These are phyloP conservation scores for Citrullus mucosospermus DNA, from an alignment of 306 rosid species.

Conservation along the genomic window DNA sequence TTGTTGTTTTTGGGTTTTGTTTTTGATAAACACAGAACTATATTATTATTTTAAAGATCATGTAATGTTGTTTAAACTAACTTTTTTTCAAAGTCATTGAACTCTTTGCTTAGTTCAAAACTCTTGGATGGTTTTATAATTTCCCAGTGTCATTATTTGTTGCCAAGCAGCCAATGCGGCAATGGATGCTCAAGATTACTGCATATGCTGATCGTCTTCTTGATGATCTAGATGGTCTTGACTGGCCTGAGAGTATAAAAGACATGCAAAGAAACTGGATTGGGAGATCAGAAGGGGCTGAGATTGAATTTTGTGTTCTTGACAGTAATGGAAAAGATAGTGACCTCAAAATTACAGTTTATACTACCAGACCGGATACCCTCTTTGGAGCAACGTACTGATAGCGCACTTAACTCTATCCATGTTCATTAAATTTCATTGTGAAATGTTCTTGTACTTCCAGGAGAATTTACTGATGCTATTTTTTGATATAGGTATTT, in stretches of 20 bases:
- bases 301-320: slow-evolving; percentile 68
- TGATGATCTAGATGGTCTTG: slow-evolving; percentile 81
- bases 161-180: slow-evolving; percentile 99
- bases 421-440: slow-evolving; percentile 11
- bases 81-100: slow-evolving; percentile 3
- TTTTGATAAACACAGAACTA: background rate
- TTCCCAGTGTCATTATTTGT: slow-evolving; percentile 80
- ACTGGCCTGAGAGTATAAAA: slow-evolving; percentile 96
- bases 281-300: slow-evolving; percentile 97
- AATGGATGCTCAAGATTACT: slow-evolving; percentile 98
- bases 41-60: background rate
- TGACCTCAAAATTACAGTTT: slow-evolving; percentile 53
- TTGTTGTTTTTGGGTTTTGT: background rate
- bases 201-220: slow-evolving; percentile 97
- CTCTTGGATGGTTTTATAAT: slow-evolving; percentile 51
- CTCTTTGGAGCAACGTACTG: slow-evolving; percentile 95
- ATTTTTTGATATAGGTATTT: slow-evolving; percentile 50
- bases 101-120: slow-evolving; percentile 23
- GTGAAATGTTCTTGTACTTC: background rate
- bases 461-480: slow-evolving; percentile 5
- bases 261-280: slow-evolving; percentile 99
- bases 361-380: slow-evolving; percentile 94
- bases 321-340: slow-evolving; percentile 54
- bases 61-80: slow-evolving; percentile 1
- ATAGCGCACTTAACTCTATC: slow-evolving; percentile 20